Percentiles rank a stretch among this genome's conserved stretches.
Evolutionary conservation across 1,284 basidiomycete genomes (phyloP).

Genomic region (Phellinidium pouzarii): DNA sequence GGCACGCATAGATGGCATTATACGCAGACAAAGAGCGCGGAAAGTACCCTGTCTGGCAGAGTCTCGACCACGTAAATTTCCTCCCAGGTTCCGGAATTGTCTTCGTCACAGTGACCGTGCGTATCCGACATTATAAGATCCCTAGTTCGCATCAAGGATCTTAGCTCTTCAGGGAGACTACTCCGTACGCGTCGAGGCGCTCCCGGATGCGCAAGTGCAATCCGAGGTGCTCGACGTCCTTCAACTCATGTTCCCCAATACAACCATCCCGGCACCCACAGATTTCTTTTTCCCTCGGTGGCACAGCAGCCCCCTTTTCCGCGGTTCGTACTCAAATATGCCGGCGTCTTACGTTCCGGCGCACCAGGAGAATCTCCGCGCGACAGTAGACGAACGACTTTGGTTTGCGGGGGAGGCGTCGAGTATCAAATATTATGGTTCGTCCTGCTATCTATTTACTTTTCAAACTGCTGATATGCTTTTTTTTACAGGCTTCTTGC

Average conservation of each 20-base stretch:
- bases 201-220: slow-evolving; percentile 42
- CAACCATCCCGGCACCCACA: slow-evolving; percentile 44
- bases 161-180: slow-evolving; percentile 41
- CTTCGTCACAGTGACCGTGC: slow-evolving; percentile 61
- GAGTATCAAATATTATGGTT: slow-evolving; percentile 51
- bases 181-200: slow-evolving; percentile 48
- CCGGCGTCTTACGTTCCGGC: slow-evolving; percentile 48
- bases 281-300: slow-evolving; percentile 54
- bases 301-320: slow-evolving; percentile 49
- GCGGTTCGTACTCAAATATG: slow-evolving; percentile 67
- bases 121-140: neutral
- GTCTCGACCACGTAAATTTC: slow-evolving; percentile 52
- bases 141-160: neutral
- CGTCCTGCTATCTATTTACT: neutral
- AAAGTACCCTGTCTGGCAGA: slow-evolving; percentile 65
- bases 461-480: neutral
- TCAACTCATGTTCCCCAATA: slow-evolving; percentile 48
- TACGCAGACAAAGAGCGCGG: slow-evolving; percentile 61
- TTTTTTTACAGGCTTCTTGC: slow-evolving; percentile 33
- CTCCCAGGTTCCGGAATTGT: slow-evolving; percentile 56
- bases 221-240: slow-evolving; percentile 50
- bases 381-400: slow-evolving; percentile 44
- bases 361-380: slow-evolving; percentile 51
- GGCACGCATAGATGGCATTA: slow-evolving; percentile 51
- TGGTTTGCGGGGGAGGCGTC: slow-evolving; percentile 65